Base-by-base conservation (phyloP, 306 rosid genomes). In the Cicer chorassanicum region DNA sequence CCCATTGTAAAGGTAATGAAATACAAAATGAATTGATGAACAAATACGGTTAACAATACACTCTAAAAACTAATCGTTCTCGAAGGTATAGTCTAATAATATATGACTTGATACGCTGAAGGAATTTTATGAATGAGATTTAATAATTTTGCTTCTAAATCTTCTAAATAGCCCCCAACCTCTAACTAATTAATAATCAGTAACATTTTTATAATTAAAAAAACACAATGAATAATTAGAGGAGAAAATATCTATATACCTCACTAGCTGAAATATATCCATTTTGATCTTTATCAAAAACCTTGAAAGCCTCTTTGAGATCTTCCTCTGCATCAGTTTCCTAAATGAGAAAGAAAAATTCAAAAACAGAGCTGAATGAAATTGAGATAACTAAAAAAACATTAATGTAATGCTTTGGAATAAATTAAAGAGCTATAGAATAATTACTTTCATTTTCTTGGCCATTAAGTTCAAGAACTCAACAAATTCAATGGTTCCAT, bases 221-320 rank as follows among this genome's bases (percentile, higher is more conserved):
- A 19, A 19, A 19, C 21, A 19, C 21, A 19, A 19, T 51, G 7
- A 51, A 15, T 15, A 51, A 14, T 2, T 24, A 11, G 15, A 57
- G 14, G 64, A 11, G 9, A 5, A 60, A 14, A 50, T 6, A 13
- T 1, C 48, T 48, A 75, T 40, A 41, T 85, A 93, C 98, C 92
- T 91, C 98, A 65, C 68, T 91, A n/a, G 98, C 98, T 18, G 98
- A 93, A 61, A 93, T 91, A 65, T 81, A 93, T 12, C 98, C 98
- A 78, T 93, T 91, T 83, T 93, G 96, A 74, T 93, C 98, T 80
- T 89, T 93, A 78, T 93, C 97, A 82, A 93, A 93, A 56, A 93
- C 98, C 80, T 91, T 91, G 88, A 93, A 93, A 64, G 96, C 98
- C 82, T 91, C 98, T 71, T 86, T 91, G 1, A 91, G 92, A 78